These are phyloP conservation scores for Calocera cornea DNA, from an alignment of 768 basidiomycete genomes.

Conservation along the genomic window DNA sequence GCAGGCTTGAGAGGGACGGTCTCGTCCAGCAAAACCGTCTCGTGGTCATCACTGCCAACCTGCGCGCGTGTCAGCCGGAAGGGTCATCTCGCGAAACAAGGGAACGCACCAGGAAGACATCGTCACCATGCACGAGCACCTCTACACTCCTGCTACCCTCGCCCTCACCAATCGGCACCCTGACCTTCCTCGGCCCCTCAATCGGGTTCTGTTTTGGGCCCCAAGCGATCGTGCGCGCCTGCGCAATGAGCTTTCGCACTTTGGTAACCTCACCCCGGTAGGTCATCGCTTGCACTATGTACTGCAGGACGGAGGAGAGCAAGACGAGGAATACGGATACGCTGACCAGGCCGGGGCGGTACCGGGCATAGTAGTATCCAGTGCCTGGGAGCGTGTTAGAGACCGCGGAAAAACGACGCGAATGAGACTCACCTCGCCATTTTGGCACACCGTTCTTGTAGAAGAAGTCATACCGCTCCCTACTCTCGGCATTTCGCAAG, in stretches of 20 bases:
- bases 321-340: constrained; percentile 65
- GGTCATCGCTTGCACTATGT: constrained; percentile 63
- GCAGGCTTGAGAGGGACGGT: constrained; percentile 45
- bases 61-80: constrained; percentile 4
- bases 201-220: constrained; percentile 57
- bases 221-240: constrained; percentile 69
- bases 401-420: not conserved
- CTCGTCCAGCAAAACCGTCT: constrained; percentile 44
- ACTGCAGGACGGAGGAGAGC: constrained; percentile 70
- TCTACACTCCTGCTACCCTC: constrained; percentile 44
- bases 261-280: constrained; percentile 57
- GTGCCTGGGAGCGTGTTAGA: constrained; percentile 32
- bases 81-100: constrained; percentile 10
- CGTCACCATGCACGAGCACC: constrained; percentile 63
- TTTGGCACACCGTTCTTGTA: constrained; percentile 94
- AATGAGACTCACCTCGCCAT: constrained; percentile 50
- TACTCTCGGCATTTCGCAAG: constrained; percentile 56
- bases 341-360: constrained; percentile 78
- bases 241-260: constrained; percentile 44
- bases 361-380: constrained; percentile 92
- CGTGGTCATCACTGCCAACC: constrained; percentile 48
- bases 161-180: constrained; percentile 21
- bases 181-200: constrained; percentile 55
- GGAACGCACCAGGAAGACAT: constrained; percentile 57
- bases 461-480: constrained; percentile 67